These are phyloP conservation scores for Moniliophthora roreri DNA, from an alignment of 1,284 basidiomycete species.

Conservation along the genomic window DNA sequence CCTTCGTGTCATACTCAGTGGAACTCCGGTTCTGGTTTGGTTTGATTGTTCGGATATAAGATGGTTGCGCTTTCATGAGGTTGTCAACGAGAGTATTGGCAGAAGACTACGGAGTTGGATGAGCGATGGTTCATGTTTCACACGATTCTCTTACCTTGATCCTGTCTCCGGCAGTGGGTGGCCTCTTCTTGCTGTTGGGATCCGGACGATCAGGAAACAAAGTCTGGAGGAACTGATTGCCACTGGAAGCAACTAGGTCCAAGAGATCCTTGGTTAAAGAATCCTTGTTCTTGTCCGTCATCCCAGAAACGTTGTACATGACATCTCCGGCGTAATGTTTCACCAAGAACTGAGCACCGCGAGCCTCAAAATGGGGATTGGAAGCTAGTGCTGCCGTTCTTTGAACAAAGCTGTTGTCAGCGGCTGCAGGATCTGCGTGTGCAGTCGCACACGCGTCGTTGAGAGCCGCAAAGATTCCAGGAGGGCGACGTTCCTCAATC, in stretches of 20 bases:
- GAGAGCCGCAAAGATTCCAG: constrained; percentile 96
- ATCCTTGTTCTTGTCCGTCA: constrained; percentile 99
- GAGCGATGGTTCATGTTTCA: neutral
- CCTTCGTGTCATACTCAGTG: constrained; percentile 92
- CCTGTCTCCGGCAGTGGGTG: constrained; percentile 96
- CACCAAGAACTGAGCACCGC: constrained; percentile 87
- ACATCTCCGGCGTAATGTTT: constrained; percentile 98
- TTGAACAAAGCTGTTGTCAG: constrained; percentile 97
- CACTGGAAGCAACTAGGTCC: constrained; percentile 81
- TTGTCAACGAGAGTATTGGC: constrained; percentile 96
- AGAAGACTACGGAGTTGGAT: constrained; percentile 53
- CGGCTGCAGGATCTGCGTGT: constrained; percentile 94
- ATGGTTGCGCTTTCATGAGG: constrained; percentile 94
- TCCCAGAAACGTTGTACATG: constrained; percentile 95
- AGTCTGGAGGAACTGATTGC: constrained; percentile 83
- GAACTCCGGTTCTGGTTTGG: constrained; percentile 96
- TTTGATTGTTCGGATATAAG: constrained; percentile 99
- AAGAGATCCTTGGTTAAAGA: constrained; percentile 93
- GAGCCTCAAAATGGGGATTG: constrained; percentile 92
- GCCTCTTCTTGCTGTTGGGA: constrained; percentile 96
- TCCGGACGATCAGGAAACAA: constrained; percentile 96
- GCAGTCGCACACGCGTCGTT: constrained; percentile 99
- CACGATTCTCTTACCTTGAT: constrained; percentile 71
- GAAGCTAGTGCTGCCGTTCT: constrained; percentile 79
- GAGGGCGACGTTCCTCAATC: constrained; percentile 95